A percentile compares a stretch with the other conserved stretches of the same genome.
These are phyloP conservation scores for Rhodotorula babjevae DNA, from an alignment of 768 basidiomycete species.

Conservation along the genomic window DNA sequence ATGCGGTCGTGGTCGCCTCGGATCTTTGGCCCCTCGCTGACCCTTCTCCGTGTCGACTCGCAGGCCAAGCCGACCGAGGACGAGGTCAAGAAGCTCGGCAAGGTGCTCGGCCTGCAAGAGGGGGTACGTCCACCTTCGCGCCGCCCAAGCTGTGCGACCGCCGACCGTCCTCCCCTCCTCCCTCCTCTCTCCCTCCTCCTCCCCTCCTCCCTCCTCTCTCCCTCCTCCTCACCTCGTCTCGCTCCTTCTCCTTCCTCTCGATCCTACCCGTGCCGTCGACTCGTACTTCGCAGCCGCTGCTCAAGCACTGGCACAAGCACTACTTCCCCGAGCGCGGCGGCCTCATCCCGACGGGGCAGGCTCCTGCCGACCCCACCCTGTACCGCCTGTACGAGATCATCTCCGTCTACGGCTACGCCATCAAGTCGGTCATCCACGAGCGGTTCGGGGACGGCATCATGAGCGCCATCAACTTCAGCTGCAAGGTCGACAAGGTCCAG, in stretches of 20 bases:
- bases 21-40: no score
- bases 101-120: conserved; percentile 54
- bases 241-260: no score
- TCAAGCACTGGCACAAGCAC: conserved; percentile 62
- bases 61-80: conserved; percentile 63
- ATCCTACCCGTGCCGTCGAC: no score
- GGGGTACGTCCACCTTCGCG: background rate
- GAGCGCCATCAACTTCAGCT: conserved; percentile 4
- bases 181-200: background rate
- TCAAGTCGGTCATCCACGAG: background rate
- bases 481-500: conserved; percentile 9
- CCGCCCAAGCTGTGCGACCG: background rate
- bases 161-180: background rate
- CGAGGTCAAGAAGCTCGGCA: conserved; percentile 57
- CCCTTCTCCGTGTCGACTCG: no score
- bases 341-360: conserved; percentile 61
- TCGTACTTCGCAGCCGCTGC: conserved; percentile 42
- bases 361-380: conserved; percentile 65
- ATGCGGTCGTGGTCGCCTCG: background rate
- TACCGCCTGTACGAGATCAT: conserved; percentile 69
- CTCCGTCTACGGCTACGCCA: conserved; percentile 1
- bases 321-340: conserved; percentile 64
- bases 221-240: background rate
- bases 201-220: background rate
- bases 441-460: conserved; percentile 3